Conservation (phyloP, 208 protist species). For the Crithidia brevicula region DNA sequence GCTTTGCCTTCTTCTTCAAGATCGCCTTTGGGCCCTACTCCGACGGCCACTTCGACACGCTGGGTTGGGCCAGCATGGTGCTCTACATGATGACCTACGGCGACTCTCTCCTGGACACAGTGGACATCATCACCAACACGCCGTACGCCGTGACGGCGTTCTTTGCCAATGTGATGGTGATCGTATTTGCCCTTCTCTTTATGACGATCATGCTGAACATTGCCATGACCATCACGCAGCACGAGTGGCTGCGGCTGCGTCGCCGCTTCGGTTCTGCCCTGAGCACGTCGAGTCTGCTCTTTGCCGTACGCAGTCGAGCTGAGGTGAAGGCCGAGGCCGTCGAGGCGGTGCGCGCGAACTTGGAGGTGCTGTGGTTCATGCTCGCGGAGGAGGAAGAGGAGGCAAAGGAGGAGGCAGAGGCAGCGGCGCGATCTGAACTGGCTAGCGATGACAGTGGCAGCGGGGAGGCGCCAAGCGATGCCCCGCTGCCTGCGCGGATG, state of each 20-base stretch:
- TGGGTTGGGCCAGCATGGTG: slow-evolving; percentile 45
- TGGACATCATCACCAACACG: slow-evolving; percentile 33
- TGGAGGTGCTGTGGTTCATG: slow-evolving; percentile 56
- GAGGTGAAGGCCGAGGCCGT: slow-evolving; percentile 52
- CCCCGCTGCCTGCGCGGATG: too few species aligned
- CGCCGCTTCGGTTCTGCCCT: slow-evolving; percentile 48
- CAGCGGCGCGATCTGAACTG: neutral
- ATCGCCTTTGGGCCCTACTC: slow-evolving; percentile 63
- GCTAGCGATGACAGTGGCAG: neutral
- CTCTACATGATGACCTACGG: slow-evolving; percentile 68
- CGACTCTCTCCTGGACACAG: slow-evolving; percentile 53
- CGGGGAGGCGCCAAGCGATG: too few species aligned
- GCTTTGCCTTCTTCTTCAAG: slow-evolving; percentile 53
- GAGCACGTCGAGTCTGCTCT: slow-evolving; percentile 44
- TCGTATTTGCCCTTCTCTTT: slow-evolving; percentile 50
- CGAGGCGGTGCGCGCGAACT: slow-evolving; percentile 40
- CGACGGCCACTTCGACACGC: slow-evolving; percentile 37
- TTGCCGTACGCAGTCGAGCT: slow-evolving; percentile 47
- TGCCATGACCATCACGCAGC: slow-evolving; percentile 59
- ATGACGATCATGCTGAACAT: slow-evolving; percentile 73
- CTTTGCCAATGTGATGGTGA: slow-evolving; percentile 46
- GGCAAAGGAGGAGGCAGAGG: neutral
- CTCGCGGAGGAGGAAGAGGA: slow-evolving; percentile 33
- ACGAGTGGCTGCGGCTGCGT: slow-evolving; percentile 55
- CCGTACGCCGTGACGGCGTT: slow-evolving; percentile 30